A percentile compares a stretch with the other conserved stretches of the same genome.
These are phyloP conservation scores for Epichloe sp. DNA, from an alignment of 2,329 filamentous ascomycete species.

Conservation along the genomic window DNA sequence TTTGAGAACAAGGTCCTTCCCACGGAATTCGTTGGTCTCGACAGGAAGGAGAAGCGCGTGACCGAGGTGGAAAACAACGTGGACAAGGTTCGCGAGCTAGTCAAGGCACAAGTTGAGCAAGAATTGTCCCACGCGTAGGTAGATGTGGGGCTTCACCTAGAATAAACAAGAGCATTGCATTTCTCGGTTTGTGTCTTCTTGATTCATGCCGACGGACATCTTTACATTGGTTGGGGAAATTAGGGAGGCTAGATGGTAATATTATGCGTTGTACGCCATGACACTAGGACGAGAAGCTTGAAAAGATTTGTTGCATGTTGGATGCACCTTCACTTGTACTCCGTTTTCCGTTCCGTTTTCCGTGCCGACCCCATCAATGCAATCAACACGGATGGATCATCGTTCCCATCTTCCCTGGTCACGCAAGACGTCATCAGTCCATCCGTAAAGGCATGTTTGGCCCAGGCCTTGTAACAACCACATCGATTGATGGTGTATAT, in stretches of 20 bases:
- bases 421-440: too few species aligned
- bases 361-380: too few species aligned
- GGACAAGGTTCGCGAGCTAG: slow-evolving; percentile 61
- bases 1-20: slow-evolving; percentile 68
- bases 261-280: too few species aligned
- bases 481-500: background rate
- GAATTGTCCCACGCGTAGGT: slow-evolving; percentile 33
- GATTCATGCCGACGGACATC: background rate
- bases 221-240: too few species aligned
- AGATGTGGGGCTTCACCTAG: background rate
- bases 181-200: background rate
- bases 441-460: too few species aligned
- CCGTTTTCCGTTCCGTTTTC: too few species aligned
- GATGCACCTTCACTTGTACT: too few species aligned
- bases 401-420: too few species aligned
- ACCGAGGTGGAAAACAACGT: slow-evolving; percentile 57
- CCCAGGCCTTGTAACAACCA: background rate
- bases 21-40: slow-evolving; percentile 66
- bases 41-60: slow-evolving; percentile 62
- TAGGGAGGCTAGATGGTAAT: too few species aligned
- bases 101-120: slow-evolving; percentile 59
- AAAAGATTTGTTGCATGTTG: too few species aligned
- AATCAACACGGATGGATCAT: too few species aligned
- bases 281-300: too few species aligned
- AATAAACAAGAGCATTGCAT: background rate